phyloP scores from a whole-genome alignment of 768 basidiomycete species.

The Chalciporus pseudorubinellus region DNA sequence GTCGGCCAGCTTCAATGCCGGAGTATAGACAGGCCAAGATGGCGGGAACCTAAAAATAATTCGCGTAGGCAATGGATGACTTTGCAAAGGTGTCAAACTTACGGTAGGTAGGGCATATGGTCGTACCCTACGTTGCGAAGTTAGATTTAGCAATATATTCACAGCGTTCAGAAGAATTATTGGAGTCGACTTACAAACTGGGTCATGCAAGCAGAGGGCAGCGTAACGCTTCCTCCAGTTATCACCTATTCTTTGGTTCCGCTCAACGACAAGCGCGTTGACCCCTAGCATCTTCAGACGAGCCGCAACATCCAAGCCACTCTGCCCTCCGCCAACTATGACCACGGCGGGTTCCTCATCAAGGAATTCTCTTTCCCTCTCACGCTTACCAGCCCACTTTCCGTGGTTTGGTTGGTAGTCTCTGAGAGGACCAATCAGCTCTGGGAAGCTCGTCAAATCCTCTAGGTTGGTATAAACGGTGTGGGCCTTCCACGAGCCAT shows the following conservation, averaged over 20 bases:
- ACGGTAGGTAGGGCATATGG: conserved; percentile 57
- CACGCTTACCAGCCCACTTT: conserved; percentile 31
- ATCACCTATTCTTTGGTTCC: conserved; percentile 28
- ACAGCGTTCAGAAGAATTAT: background rate
- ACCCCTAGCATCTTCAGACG: conserved; percentile 39
- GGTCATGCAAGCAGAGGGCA: conserved; percentile 31
- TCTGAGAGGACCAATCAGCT: conserved; percentile 43
- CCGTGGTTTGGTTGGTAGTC: conserved; percentile 37
- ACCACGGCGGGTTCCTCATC: conserved; percentile 51
- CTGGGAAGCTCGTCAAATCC: conserved; percentile 45
- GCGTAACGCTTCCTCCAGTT: conserved; percentile 32
- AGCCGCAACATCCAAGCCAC: conserved; percentile 57
- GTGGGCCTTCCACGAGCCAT: conserved; percentile 47
- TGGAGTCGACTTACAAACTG: conserved; percentile 26
- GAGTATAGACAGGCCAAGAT: conserved; percentile 57
- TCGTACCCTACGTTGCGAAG: conserved; percentile 36
- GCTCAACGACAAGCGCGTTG: conserved; percentile 22
- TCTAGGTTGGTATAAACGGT: conserved; percentile 51
- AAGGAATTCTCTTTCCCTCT: conserved; percentile 26
- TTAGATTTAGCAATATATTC: background rate
- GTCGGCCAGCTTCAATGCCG: conserved; percentile 56
- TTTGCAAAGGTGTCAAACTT: conserved; percentile 11
- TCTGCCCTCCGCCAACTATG: conserved; percentile 51
- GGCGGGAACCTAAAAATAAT: conserved; percentile 47
- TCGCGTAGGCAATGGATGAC: background rate